Evolutionary conservation across 2,329 filamentous ascomycete species (phyloP).

Genomic region (Rachicladosporium sp.): DNA sequence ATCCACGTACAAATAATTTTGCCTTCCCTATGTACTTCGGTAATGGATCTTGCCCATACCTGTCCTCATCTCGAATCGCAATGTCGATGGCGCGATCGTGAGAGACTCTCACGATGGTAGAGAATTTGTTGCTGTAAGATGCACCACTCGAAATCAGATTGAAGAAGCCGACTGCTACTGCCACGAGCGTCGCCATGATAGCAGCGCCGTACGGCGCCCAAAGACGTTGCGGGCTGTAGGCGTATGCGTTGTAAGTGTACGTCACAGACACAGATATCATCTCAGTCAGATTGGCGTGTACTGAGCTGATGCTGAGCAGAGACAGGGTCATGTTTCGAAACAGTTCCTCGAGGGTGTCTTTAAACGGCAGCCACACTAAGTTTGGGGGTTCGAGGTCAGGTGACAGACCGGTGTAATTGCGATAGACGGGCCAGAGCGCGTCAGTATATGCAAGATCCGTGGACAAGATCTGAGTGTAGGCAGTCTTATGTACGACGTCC

Average conservation of each 20-base stretch:
- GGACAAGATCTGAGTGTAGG: not conserved
- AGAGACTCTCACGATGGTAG: slow-evolving; percentile 9
- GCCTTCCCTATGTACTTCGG: slow-evolving; percentile 1
- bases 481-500: too few species aligned
- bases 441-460: slow-evolving; percentile 1
- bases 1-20: too few species aligned
- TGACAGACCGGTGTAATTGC: too few species aligned
- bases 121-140: slow-evolving; percentile 10
- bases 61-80: not conserved
- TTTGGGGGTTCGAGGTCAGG: too few species aligned
- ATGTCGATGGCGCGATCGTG: not conserved
- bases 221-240: slow-evolving; percentile 8
- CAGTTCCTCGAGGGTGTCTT: slow-evolving; percentile 4
- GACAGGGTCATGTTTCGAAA: slow-evolving; percentile 11
- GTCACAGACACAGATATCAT: slow-evolving; percentile 1
- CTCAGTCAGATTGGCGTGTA: not conserved
- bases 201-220: slow-evolving; percentile 11
- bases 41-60: slow-evolving; percentile 3
- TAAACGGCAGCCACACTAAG: too few species aligned
- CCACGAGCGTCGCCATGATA: slow-evolving; percentile 5
- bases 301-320: not conserved
- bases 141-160: slow-evolving; percentile 5
- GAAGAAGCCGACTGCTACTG: slow-evolving; percentile 6
- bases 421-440: not conserved
- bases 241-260: slow-evolving; percentile 8